Percentiles rank a stretch among this genome's conserved stretches.
These are phyloP conservation scores for Trichoderma gracile DNA, from an alignment of 2,329 filamentous ascomycete genomes.

Conservation along the genomic window DNA sequence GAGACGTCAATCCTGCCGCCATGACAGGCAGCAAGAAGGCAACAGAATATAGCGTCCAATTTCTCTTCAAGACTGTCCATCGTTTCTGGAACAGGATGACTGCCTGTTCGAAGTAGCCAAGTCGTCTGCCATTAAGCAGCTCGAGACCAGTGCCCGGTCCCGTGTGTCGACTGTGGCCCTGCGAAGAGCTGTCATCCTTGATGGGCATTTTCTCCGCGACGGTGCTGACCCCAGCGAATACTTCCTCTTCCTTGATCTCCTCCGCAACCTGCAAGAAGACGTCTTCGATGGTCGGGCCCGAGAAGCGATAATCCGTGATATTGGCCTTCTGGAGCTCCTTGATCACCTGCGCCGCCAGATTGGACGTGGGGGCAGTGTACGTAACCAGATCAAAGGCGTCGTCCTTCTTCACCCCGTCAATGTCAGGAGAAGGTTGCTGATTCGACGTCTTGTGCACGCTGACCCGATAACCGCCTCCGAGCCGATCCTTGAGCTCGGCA, in stretches of 20 bases:
- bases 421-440: conserved; percentile 48
- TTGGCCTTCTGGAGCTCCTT: conserved; percentile 64
- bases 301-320: conserved; percentile 78
- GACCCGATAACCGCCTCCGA: conserved; percentile 84
- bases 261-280: conserved; percentile 86
- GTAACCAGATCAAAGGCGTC: conserved; percentile 69
- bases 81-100: conserved; percentile 77
- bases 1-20: conserved; percentile 74
- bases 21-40: conserved; percentile 78
- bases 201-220: conserved; percentile 31
- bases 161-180: conserved; percentile 26
- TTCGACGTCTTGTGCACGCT: conserved; percentile 65
- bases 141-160: conserved; percentile 45
- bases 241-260: conserved; percentile 64
- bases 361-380: conserved; percentile 70
- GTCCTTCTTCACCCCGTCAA: conserved; percentile 59
- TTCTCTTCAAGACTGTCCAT: conserved; percentile 72
- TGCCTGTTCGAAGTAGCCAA: conserved; percentile 70
- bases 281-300: conserved; percentile 87
- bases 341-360: conserved; percentile 70
- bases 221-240: conserved; percentile 29
- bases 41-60: conserved; percentile 72
- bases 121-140: conserved; percentile 67
- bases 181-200: conserved; percentile 31
- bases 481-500: conserved; percentile 77